Conservation (phyloP, 495 filamentous ascomycete species). For the Lineolata rhizophorae region DNA sequence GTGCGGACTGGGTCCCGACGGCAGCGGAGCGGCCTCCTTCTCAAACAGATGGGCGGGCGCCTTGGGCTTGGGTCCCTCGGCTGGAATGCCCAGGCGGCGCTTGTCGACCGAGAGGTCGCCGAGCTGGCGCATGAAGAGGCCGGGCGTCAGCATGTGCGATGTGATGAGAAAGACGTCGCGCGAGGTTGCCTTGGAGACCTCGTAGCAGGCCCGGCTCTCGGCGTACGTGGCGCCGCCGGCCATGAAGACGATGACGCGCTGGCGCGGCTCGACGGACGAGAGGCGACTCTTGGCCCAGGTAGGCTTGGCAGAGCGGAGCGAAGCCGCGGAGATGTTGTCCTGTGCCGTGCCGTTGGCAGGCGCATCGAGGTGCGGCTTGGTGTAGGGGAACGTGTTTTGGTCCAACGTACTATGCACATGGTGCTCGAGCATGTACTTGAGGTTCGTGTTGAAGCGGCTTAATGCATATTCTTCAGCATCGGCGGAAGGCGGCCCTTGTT, state of each 20-base stretch:
- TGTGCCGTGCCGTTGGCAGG: conserved; percentile 34
- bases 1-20: no score
- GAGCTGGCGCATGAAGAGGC: conserved; percentile 60
- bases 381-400: conserved; percentile 49
- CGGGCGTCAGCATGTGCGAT: conserved; percentile 71
- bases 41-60: conserved; percentile 80
- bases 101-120: conserved; percentile 55
- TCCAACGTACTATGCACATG: conserved; percentile 34
- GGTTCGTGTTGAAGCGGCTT: conserved; percentile 30
- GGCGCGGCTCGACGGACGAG: conserved; percentile 54
- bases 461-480: conserved; percentile 32
- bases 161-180: conserved; percentile 82
- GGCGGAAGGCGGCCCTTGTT: conserved; percentile 22
- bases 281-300: conserved; percentile 78
- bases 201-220: conserved; percentile 76
- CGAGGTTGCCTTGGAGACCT: conserved; percentile 43
- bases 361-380: conserved; percentile 38
- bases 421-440: conserved; percentile 41
- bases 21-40: no score
- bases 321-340: conserved; percentile 43
- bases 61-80: conserved; percentile 54
- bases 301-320: conserved; percentile 70
- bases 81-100: conserved; percentile 54
- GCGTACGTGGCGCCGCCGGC: conserved; percentile 88
- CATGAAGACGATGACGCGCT: conserved; percentile 88